Conservation (phyloP, 768 basidiomycete species). For the Multifurca ochricompacta region DNA sequence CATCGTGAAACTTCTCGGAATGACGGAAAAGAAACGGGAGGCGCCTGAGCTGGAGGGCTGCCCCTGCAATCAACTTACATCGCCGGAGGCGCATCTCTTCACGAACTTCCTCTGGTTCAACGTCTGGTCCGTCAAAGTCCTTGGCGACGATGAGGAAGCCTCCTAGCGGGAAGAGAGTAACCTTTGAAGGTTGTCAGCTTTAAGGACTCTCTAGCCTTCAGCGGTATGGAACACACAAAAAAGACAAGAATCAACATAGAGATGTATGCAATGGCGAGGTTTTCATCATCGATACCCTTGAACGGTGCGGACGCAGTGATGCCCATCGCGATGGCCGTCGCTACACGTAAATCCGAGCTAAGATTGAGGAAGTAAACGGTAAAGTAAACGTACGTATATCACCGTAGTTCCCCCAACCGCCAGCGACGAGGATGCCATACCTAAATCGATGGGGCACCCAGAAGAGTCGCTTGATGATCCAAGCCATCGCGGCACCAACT, state of each 20-base stretch:
- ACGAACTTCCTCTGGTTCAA: constrained; percentile 48
- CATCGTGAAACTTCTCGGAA: background rate
- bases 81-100: constrained; percentile 37
- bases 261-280: constrained; percentile 59
- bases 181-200: constrained; percentile 27
- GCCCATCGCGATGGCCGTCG: constrained; percentile 57
- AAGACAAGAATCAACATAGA: constrained; percentile 55
- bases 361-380: background rate
- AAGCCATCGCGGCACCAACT: constrained; percentile 47
- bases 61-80: constrained; percentile 18
- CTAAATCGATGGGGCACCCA: constrained; percentile 76
- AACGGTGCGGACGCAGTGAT: constrained; percentile 58
- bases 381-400: constrained; percentile 50
- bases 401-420: constrained; percentile 61
- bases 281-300: constrained; percentile 46
- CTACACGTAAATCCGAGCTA: constrained; percentile 29
- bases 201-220: background rate
- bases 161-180: constrained; percentile 61
- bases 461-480: constrained; percentile 51
- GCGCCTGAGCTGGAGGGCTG: background rate
- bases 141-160: constrained; percentile 45
- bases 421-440: constrained; percentile 61
- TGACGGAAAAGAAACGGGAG: background rate
- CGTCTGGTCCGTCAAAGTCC: constrained; percentile 61
- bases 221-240: constrained; percentile 34